Evolutionary conservation across 768 basidiomycete genomes (phyloP).

Genomic region (Suillus weaverae): DNA sequence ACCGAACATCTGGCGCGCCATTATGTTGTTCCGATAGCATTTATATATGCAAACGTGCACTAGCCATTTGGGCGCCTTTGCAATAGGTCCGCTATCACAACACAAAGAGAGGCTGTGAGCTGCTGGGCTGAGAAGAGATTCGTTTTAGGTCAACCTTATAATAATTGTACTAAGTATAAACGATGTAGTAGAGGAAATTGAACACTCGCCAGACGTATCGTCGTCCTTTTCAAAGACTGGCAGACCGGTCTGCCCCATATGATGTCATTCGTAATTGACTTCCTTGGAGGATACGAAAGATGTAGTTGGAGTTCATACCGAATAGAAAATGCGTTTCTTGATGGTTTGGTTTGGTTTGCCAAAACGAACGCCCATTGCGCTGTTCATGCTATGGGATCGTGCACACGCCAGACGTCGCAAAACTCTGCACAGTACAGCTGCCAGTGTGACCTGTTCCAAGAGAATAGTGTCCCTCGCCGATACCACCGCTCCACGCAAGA

Average conservation of each 20-base stretch:
- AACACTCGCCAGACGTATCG: neutral
- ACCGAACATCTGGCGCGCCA: neutral
- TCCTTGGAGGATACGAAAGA: neutral
- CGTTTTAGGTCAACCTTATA: neutral
- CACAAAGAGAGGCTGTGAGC: neutral
- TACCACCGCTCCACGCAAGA: neutral
- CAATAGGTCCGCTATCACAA: neutral
- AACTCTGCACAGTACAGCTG: neutral
- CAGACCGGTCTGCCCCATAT: neutral
- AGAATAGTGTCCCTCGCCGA: neutral
- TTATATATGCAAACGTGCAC: neutral
- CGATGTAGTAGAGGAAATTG: neutral
- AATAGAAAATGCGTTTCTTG: neutral
- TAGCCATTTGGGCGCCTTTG: neutral
- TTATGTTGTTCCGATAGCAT: neutral
- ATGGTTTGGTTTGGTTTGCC: neutral
- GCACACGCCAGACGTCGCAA: neutral
- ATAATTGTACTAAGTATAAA: neutral
- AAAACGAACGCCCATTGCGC: neutral
- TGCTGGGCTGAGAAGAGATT: neutral
- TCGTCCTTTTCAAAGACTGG: neutral
- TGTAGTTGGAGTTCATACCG: neutral
- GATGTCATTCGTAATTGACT: neutral
- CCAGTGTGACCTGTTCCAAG: neutral
- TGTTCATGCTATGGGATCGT: neutral